phyloP scores from a whole-genome alignment of 2,329 filamentous ascomycete genomes.

The Ascochyta clinopodiicola region DNA sequence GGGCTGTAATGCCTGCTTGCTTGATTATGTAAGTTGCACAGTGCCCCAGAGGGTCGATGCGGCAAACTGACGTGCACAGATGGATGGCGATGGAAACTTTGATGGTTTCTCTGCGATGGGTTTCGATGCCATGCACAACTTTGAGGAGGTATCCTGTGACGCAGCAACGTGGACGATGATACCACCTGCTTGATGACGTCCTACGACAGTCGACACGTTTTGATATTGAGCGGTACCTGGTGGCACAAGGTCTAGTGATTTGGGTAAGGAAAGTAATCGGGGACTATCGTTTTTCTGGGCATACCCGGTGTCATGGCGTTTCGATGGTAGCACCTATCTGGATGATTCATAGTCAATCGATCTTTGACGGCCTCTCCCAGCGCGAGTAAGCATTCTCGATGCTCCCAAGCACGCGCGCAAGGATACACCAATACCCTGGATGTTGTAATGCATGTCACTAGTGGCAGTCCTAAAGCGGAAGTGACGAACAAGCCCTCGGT shows the following conservation, averaged over 20 bases:
- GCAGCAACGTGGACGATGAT: constrained; percentile 67
- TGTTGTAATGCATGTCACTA: constrained; percentile 5
- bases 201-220: background rate
- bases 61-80: constrained; percentile 56
- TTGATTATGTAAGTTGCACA: constrained; percentile 77
- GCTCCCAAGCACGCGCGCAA: constrained; percentile 2
- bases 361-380: background rate
- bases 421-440: background rate
- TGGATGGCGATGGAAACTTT: constrained; percentile 73
- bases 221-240: constrained; percentile 5
- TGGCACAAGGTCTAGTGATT: constrained; percentile 10
- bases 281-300: constrained; percentile 9
- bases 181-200: constrained; percentile 47
- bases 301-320: constrained; percentile 12
- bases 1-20: constrained; percentile 72
- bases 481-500: constrained; percentile 15
- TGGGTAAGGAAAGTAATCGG: constrained; percentile 1
- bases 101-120: constrained; percentile 81
- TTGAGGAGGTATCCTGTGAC: constrained; percentile 80
- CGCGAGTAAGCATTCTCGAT: background rate
- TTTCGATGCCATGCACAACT: constrained; percentile 78
- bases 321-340: background rate
- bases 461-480: constrained; percentile 6
- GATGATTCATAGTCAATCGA: background rate
- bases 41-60: background rate